phyloP scores from a whole-genome alignment of 208 protist genomes.

The Leishmania lainsoni region DNA sequence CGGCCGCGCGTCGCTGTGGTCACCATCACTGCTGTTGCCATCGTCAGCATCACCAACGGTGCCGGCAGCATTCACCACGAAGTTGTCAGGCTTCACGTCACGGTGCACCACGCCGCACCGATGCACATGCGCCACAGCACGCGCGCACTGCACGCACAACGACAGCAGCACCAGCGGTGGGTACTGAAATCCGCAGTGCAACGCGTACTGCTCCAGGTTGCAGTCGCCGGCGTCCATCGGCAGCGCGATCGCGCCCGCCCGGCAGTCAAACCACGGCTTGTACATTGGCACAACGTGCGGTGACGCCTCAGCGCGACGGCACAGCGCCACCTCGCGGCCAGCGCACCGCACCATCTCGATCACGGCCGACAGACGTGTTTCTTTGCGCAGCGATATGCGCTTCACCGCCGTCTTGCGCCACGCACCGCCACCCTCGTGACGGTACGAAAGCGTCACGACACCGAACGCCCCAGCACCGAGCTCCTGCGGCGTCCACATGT shows the following conservation, averaged over 20 bases:
- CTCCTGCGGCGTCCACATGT: background rate
- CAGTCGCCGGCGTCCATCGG: conserved; percentile 20
- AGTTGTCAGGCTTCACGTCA: conserved; percentile 99
- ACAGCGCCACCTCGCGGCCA: conserved; percentile 10
- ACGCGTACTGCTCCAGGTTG: conserved; percentile 12
- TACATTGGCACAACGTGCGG: conserved; percentile 12
- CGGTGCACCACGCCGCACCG: conserved; percentile 95
- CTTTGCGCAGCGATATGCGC: conserved; percentile 1
- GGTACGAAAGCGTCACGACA: conserved; percentile 10
- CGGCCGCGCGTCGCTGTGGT: background rate
- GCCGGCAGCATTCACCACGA: conserved; percentile 93
- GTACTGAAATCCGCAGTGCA: background rate
- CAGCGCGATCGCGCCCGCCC: conserved; percentile 1
- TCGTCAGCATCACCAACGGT: conserved; percentile 16
- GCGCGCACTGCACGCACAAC: conserved; percentile 15
- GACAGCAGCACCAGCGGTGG: conserved; percentile 19
- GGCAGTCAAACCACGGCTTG: conserved; percentile 14
- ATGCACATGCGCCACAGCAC: conserved; percentile 95
- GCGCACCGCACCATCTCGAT: background rate
- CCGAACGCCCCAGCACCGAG: conserved; percentile 17
- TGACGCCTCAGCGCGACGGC: background rate
- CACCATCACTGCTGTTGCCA: background rate
- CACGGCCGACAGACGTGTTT: background rate
- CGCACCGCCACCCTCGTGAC: background rate
- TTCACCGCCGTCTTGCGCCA: conserved; percentile 14